Percentiles rank a stretch among this genome's conserved stretches.
phyloP scores from a whole-genome alignment of 2,329 filamentous ascomycete species.

The Blastomyces silverae region DNA sequence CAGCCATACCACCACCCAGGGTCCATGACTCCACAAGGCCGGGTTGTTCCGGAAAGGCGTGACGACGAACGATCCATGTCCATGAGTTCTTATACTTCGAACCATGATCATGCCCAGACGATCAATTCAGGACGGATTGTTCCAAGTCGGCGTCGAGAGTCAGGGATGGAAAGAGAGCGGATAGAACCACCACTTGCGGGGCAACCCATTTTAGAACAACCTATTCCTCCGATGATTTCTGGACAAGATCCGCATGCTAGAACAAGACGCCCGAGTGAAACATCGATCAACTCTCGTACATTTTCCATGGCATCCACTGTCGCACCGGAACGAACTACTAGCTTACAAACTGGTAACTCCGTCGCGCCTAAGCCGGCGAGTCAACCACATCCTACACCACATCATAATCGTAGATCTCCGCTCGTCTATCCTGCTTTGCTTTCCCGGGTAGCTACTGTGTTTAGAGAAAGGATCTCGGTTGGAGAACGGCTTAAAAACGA shows the following conservation, averaged over 20 bases:
- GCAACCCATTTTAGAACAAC: constrained; percentile 39
- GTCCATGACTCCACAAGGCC: constrained; percentile 83
- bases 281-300: constrained; percentile 50
- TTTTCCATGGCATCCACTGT: constrained; percentile 84
- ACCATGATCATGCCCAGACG: constrained; percentile 73
- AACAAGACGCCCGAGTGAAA: constrained; percentile 40
- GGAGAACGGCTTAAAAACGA: constrained; percentile 94
- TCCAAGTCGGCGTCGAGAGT: constrained; percentile 63
- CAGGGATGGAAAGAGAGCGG: constrained; percentile 30
- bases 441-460: constrained; percentile 88
- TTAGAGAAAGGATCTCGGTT: constrained; percentile 78
- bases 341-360: constrained; percentile 50
- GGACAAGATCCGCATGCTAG: constrained; percentile 24
- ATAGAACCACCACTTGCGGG: constrained; percentile 38
- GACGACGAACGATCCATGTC: constrained; percentile 96
- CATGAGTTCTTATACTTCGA: constrained; percentile 74
- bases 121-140: constrained; percentile 83
- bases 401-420: constrained; percentile 62
- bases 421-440: constrained; percentile 90
- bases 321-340: constrained; percentile 53
- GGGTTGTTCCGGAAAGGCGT: constrained; percentile 82
- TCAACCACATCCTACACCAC: constrained; percentile 53
- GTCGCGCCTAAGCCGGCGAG: constrained; percentile 49
- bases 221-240: constrained; percentile 2
- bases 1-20: constrained; percentile 58